Percentiles rank a stretch among this genome's conserved stretches.
Conservation (phyloP, 805 yeast species). For the Candida gorgasii region DNA sequence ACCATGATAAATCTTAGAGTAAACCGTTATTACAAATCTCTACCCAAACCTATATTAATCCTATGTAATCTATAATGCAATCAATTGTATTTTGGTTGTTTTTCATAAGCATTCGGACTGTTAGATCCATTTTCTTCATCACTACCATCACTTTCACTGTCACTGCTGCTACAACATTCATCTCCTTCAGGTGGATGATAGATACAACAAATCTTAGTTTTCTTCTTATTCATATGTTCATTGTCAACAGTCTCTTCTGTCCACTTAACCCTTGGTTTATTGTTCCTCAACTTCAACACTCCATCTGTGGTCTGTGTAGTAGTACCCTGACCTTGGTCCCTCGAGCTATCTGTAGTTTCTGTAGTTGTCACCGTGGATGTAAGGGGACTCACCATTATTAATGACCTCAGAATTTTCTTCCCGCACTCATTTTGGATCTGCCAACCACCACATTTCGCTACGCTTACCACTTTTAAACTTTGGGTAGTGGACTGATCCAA, state of each 20-base stretch:
- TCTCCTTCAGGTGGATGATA: conserved; percentile 75
- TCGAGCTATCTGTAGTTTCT: too few species aligned
- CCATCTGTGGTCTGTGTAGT: conserved; percentile 5
- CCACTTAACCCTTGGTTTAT: conserved; percentile 67
- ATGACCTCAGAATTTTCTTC: background rate
- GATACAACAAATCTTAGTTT: conserved; percentile 87
- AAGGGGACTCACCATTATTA: background rate
- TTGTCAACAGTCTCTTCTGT: conserved; percentile 84
- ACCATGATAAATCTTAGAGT: too few species aligned
- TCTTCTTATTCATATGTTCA: conserved; percentile 84
- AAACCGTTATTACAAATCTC: too few species aligned
- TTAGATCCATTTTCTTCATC: conserved; percentile 15
- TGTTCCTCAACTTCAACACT: conserved; percentile 9
- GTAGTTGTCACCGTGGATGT: background rate
- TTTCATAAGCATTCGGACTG: conserved; percentile 84
- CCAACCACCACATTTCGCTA: background rate
- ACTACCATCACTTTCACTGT: conserved; percentile 31
- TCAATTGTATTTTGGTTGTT: conserved; percentile 65
- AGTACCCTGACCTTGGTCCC: too few species aligned
- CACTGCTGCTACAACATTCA: conserved; percentile 25
- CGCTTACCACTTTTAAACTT: too few species aligned
- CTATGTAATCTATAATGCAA: too few species aligned
- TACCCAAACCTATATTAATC: too few species aligned
- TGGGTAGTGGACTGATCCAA: too few species aligned
- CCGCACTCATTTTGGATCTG: background rate